Percentiles rank a stretch among this genome's conserved stretches.
Conservation (phyloP, 805 yeast genomes). For the Teunomyces lycoperdinae region DNA sequence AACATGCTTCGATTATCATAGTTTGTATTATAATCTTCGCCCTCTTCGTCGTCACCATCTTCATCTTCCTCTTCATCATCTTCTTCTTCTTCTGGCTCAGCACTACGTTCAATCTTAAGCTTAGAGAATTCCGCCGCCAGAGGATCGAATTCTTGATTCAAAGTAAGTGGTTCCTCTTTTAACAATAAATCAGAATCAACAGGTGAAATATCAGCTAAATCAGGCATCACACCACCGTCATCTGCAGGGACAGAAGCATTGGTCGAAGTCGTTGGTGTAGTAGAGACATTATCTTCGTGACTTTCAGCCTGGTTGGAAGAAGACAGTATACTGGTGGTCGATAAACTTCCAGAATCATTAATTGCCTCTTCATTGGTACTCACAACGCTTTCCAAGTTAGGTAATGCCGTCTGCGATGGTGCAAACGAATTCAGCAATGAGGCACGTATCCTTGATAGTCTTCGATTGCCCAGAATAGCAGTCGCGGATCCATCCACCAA, state of each 20-base stretch:
- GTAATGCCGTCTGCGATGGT: slow-evolving; percentile 10
- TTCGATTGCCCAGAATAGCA: slow-evolving; percentile 5
- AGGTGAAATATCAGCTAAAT: neutral
- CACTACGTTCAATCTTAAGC: too few species aligned
- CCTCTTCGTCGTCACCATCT: neutral
- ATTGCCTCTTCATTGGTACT: neutral
- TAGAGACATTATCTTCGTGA: slow-evolving; percentile 7
- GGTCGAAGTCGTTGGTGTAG: slow-evolving; percentile 9
- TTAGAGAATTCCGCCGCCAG: too few species aligned
- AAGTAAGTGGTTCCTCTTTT: neutral
- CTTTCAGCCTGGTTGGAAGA: slow-evolving; percentile 1
- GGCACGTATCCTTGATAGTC: slow-evolving; percentile 22
- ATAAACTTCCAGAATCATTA: neutral
- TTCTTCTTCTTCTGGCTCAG: too few species aligned
- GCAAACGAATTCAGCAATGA: slow-evolving; percentile 36
- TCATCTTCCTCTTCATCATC: neutral
- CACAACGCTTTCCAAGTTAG: neutral
- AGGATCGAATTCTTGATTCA: neutral
- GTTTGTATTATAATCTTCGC: slow-evolving; percentile 7
- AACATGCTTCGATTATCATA: slow-evolving; percentile 9
- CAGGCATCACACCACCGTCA: neutral
- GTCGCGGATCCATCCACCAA: slow-evolving; percentile 16
- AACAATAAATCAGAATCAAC: neutral
- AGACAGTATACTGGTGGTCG: neutral
- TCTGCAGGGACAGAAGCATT: neutral